Evolutionary conservation across 2,329 filamentous ascomycete species (phyloP).

Genomic region (Pestalotiopsis sp.): DNA sequence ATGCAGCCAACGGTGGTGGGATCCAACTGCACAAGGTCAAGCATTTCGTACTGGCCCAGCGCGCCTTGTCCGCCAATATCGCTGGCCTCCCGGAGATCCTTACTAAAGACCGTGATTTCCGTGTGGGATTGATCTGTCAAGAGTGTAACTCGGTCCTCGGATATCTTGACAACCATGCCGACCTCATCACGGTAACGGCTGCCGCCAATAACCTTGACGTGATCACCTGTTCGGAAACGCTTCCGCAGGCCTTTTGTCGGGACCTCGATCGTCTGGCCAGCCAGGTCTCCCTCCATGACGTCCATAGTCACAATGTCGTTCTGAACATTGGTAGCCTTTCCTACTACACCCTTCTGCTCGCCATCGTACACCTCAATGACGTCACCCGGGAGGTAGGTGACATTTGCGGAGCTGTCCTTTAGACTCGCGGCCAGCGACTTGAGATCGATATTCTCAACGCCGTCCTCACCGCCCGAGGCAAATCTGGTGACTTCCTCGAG

Average conservation of each 20-base stretch:
- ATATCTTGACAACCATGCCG: slow-evolving; percentile 94
- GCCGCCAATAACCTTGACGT: slow-evolving; percentile 97
- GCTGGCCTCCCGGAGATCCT: slow-evolving; percentile 89
- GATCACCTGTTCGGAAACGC: slow-evolving; percentile 89
- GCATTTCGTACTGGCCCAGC: slow-evolving; percentile 86
- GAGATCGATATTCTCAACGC: slow-evolving; percentile 90
- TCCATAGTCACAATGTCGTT: slow-evolving; percentile 90
- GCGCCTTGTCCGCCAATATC: slow-evolving; percentile 86
- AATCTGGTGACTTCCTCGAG: slow-evolving; percentile 97
- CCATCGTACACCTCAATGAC: slow-evolving; percentile 96
- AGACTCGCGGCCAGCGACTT: slow-evolving; percentile 88
- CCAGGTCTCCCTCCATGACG: slow-evolving; percentile 81
- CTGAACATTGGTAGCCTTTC: slow-evolving; percentile 82
- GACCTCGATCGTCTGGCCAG: slow-evolving; percentile 86
- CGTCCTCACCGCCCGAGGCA: slow-evolving; percentile 84
- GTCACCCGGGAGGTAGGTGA: slow-evolving; percentile 89
- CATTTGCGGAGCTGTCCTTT: slow-evolving; percentile 79
- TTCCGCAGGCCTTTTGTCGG: slow-evolving; percentile 92
- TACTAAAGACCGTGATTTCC: slow-evolving; percentile 97
- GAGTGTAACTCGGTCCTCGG: slow-evolving; percentile 88
- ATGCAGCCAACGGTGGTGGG: slow-evolving; percentile 90
- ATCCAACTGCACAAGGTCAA: slow-evolving; percentile 93
- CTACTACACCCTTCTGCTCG: slow-evolving; percentile 89
- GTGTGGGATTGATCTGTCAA: slow-evolving; percentile 90
- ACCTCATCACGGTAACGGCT: slow-evolving; percentile 94